Evolutionary conservation across 1,139 yeast species (phyloP), one percentile per base, ranked within the genome.

Genomic region (Hemisphaericaspora xylofermentans): DNA sequence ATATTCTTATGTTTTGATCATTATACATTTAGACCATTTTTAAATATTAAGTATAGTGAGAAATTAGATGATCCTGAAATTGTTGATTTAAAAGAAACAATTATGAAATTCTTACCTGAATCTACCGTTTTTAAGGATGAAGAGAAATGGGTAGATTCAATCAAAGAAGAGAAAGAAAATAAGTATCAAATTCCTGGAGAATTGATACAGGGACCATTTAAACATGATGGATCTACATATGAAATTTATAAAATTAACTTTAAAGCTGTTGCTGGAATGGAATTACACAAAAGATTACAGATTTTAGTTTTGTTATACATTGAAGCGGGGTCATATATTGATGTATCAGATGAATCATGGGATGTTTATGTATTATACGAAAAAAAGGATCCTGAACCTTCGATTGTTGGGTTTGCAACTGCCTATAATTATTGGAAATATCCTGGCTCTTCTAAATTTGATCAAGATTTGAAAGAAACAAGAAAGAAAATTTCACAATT

Each of bases 241-340:
- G 64, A 52, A 13, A 52, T 73, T 13, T 72, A 61, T 48, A 55
- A 69, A 49, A 60, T 81, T 29, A 60, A 74, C 35, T 60, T 81
- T 43, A 50, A 56, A 8, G 66, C 63, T 17, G 60, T 58, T 0
- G 53, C 54, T 2, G 80, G 83, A 2, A 55, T 69, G 32, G 80
- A 76, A 46, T 61, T 89, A 39, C 88, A 84, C 52, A 68, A 73
- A 42, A 67, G 98, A 47, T 71, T 89, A 50, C 95, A 88, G 54
- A 79, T 91, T 2, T 76, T 93, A 52, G 87, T 88, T 17, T 66
- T 91, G 35, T 67, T 93, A 17, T 89, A 84, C 64, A 93, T 93
- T 53, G 99, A 93, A 60, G 98, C 96, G 0, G 98, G 97, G 1
- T 82, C 95, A 2, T 88, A 79, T 54, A 88, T 94, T 46, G 97